phyloP scores from a whole-genome alignment of 2,329 filamentous ascomycete species.

The Claviceps fusiformis region DNA sequence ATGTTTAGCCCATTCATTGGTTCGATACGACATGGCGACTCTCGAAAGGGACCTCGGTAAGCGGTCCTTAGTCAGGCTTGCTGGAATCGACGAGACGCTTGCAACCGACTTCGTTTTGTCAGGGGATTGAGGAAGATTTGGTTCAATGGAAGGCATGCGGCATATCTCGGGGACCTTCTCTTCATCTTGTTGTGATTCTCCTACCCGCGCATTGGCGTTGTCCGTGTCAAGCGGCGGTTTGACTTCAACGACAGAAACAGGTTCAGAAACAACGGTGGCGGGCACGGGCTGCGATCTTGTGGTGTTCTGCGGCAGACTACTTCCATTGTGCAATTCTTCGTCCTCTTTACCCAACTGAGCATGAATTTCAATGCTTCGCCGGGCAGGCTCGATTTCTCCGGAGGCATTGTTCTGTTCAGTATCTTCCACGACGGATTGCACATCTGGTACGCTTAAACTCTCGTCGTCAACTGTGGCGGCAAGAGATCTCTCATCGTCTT shows the following conservation, averaged over 20 bases:
- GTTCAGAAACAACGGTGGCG: neutral
- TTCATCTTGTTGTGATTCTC: neutral
- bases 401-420: slow-evolving; percentile 7
- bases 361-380: slow-evolving; percentile 25
- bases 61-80: slow-evolving; percentile 42
- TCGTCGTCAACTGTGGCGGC: slow-evolving; percentile 44
- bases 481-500: slow-evolving; percentile 37
- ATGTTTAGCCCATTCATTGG: slow-evolving; percentile 94
- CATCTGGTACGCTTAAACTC: slow-evolving; percentile 28
- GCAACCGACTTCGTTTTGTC: slow-evolving; percentile 26
- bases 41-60: slow-evolving; percentile 62
- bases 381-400: neutral
- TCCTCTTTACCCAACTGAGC: slow-evolving; percentile 20
- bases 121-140: slow-evolving; percentile 11
- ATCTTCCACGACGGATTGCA: slow-evolving; percentile 11
- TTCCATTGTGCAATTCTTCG: neutral
- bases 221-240: neutral
- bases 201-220: neutral
- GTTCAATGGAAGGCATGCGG: slow-evolving; percentile 3
- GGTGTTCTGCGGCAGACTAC: neutral
- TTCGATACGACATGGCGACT: slow-evolving; percentile 71
- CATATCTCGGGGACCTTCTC: slow-evolving; percentile 2
- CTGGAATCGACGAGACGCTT: slow-evolving; percentile 29
- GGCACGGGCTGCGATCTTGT: neutral
- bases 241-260: neutral